Conservation (phyloP, 1,139 yeast species). For the Meyerozyma elateridarum region DNA sequence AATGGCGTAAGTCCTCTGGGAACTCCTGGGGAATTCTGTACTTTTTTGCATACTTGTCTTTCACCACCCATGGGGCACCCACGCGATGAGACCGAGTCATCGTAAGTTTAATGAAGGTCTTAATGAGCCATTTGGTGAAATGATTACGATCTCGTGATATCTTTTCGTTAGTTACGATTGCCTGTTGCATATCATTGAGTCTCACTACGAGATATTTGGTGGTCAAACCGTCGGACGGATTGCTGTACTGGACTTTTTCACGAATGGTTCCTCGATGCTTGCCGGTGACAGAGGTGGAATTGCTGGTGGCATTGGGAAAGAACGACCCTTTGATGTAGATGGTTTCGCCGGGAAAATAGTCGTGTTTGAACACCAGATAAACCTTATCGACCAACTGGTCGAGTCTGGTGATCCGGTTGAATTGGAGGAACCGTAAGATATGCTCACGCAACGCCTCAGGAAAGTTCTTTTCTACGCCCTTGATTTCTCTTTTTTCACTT, state of each 20-base stretch:
- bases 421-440: conserved; percentile 76
- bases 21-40: conserved; percentile 56
- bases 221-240: conserved; percentile 54
- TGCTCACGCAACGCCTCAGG: conserved; percentile 94
- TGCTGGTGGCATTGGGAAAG: conserved; percentile 3
- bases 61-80: conserved; percentile 98
- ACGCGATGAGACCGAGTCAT: conserved; percentile 76
- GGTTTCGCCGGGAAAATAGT: conserved; percentile 88
- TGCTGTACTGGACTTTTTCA: conserved; percentile 45
- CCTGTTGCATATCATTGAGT: conserved; percentile 48
- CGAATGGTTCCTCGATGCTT: conserved; percentile 30
- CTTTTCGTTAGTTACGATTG: conserved; percentile 68
- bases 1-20: conserved; percentile 50
- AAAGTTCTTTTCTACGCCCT: conserved; percentile 71
- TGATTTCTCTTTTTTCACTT: conserved; percentile 66
- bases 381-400: conserved; percentile 87
- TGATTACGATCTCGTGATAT: conserved; percentile 79
- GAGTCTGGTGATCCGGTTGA: conserved; percentile 75
- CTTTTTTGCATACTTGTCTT: conserved; percentile 61
- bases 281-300: neutral
- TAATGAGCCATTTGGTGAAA: conserved; percentile 85
- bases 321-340: conserved; percentile 53
- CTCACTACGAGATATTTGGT: conserved; percentile 62
- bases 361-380: conserved; percentile 67
- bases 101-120: conserved; percentile 83